Evolutionary conservation across 192 early-diverging fungal genomes (phyloP).

Genomic region (Backusella tuberculispora): DNA sequence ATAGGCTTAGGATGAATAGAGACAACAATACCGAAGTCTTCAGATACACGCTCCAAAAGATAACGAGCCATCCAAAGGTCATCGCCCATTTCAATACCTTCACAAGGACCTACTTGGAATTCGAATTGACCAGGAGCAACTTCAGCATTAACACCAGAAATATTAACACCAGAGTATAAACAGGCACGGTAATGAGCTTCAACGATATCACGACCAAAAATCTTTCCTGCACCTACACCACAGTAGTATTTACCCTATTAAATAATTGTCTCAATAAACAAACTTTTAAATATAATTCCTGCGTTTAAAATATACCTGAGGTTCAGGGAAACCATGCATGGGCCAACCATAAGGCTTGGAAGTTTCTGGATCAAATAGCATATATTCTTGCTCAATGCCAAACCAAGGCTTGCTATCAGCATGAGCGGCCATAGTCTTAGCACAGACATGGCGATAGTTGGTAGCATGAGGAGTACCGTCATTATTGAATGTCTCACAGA

Average conservation of each 20-base stretch:
- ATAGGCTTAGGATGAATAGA: conserved; percentile 63
- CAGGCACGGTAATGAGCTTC: conserved; percentile 63
- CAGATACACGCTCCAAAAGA: conserved; percentile 54
- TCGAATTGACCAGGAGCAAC: conserved; percentile 61
- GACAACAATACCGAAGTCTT: conserved; percentile 61
- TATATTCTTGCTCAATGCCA: conserved; percentile 64
- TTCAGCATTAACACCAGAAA: conserved; percentile 60
- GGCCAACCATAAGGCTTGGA: conserved; percentile 56
- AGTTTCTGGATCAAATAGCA: conserved; percentile 52
- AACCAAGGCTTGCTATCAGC: conserved; percentile 54
- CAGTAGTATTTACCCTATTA: conserved; percentile 55
- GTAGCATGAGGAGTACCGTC: conserved; percentile 61
- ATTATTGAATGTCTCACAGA: conserved; percentile 55
- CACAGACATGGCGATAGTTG: conserved; percentile 47
- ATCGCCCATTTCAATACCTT: conserved; percentile 59
- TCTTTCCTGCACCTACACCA: conserved; percentile 54
- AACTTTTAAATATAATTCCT: not conserved
- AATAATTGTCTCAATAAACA: not conserved
- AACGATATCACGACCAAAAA: conserved; percentile 60
- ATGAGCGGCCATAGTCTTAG: conserved; percentile 47
- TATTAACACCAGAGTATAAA: conserved; percentile 58
- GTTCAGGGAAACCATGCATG: conserved; percentile 57
- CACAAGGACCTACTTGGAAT: conserved; percentile 60
- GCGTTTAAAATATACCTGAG: conserved; percentile 38
- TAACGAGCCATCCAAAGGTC: conserved; percentile 59